Base-by-base conservation (phyloP, 495 filamentous ascomycete species). In the Neurospora sp. region DNA sequence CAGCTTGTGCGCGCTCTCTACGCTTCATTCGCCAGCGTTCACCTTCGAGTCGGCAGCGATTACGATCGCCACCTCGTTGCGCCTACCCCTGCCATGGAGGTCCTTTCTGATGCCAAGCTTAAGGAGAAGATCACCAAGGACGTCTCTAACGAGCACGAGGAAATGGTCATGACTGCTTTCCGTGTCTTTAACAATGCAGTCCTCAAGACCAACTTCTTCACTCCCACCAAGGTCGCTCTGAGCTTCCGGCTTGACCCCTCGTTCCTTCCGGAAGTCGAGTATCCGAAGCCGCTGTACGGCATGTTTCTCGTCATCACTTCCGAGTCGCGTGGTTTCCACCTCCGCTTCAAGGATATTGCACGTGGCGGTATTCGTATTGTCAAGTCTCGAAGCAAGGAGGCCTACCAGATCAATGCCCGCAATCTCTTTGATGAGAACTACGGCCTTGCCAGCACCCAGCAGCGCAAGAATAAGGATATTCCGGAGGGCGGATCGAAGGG, bases 401-500 rank as follows among this genome's bases (percentile, higher is more conserved):
- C 94, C 1, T 99, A 97, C 79, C 87, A 92, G 73, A 98, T 98
- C 86, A 99, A 99, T 76, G 94, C 94, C 12, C 92, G 96, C 53
- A 96, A 92, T 22, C 86, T 98, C 68, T 99, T 99, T 76, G 96
- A 99, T 74, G 96, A 99, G 83, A 99, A 99, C 82, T 99, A 99
- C 82, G 95, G 94, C 73, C 89, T 99, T 73, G 96, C 96, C 74
- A 98, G 96, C 81, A 99, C 96, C 0, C 96, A 99, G 82, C 96
- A 98, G 85, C 93, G 96, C 78, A 99, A 99, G 89, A 99, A 99
- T 86, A 99, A 99, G 85, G 96, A 99, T 78, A 99, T 99, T 53
- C 96, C 96, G n/a, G 96, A 99, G 85, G 96, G 96, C 70, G 96
- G 96, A 72, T 96, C 95, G 70, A 99, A 99, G 85, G 96, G 96